A percentile compares a stretch with the other conserved stretches of the same genome.
Evolutionary conservation across 2,329 filamentous ascomycete genomes (phyloP).

Genomic region (Neocucurbitaria cava): DNA sequence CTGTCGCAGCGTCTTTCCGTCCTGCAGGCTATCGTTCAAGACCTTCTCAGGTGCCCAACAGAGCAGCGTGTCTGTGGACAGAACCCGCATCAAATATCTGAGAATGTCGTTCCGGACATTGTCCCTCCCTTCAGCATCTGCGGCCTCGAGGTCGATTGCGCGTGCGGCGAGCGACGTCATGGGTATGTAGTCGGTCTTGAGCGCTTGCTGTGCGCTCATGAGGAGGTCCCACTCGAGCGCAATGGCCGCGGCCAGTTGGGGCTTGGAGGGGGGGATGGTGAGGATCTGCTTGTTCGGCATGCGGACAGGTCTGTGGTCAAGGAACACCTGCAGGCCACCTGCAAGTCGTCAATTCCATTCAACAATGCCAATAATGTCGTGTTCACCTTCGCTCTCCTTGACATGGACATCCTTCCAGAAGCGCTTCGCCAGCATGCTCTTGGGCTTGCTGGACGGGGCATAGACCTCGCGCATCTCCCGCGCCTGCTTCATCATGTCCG

Average conservation of each 20-base stretch:
- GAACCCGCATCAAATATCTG: constrained; percentile 77
- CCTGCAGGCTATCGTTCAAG: constrained; percentile 53
- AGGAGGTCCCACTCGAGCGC: constrained; percentile 94
- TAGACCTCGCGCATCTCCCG: constrained; percentile 51
- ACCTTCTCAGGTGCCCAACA: constrained; percentile 78
- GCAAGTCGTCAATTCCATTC: neutral
- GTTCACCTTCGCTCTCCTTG: constrained; percentile 57
- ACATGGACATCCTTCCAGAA: constrained; percentile 91
- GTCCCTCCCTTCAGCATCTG: constrained; percentile 63
- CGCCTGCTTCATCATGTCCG: constrained; percentile 56
- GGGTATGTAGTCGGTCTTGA: constrained; percentile 86
- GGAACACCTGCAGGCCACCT: constrained; percentile 69
- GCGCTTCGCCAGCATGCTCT: constrained; percentile 67
- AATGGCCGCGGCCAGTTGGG: constrained; percentile 81
- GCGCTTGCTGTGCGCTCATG: constrained; percentile 79
- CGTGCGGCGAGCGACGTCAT: constrained; percentile 85
- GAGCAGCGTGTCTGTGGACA: constrained; percentile 89
- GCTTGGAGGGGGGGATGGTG: constrained; percentile 75
- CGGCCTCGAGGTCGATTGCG: constrained; percentile 78
- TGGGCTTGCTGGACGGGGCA: constrained; percentile 49
- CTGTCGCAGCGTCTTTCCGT: constrained; percentile 68
- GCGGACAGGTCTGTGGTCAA: constrained; percentile 81
- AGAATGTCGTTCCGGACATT: constrained; percentile 70
- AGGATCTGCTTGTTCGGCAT: constrained; percentile 76
- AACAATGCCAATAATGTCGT: neutral